These are phyloP conservation scores for Lasiosphaeria ovina DNA, from an alignment of 495 filamentous ascomycete species.

Conservation along the genomic window DNA sequence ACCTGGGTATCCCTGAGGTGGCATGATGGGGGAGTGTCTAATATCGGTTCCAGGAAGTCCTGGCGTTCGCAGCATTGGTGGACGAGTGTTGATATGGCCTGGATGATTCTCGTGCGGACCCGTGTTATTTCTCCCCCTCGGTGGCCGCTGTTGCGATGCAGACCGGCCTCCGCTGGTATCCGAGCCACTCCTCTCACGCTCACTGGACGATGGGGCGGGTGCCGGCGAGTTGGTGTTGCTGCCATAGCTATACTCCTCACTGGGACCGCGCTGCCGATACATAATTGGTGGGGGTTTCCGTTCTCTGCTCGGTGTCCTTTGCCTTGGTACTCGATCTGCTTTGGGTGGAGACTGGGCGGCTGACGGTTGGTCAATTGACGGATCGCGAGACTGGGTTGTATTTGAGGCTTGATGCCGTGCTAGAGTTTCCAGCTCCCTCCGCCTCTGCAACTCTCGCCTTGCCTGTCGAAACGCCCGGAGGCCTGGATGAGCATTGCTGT, in stretches of 20 bases:
- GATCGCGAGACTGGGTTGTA: conserved; percentile 18
- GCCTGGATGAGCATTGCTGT: conserved; percentile 38
- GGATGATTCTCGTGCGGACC: conserved; percentile 46
- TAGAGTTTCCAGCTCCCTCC: conserved; percentile 47
- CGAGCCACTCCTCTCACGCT: conserved; percentile 61
- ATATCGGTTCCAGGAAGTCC: conserved; percentile 45
- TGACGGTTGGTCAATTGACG: conserved; percentile 20
- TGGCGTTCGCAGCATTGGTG: conserved; percentile 41
- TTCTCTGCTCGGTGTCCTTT: conserved; percentile 45
- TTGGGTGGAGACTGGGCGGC: conserved; percentile 29
- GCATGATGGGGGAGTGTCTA: conserved; percentile 45
- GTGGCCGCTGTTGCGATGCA: conserved; percentile 45
- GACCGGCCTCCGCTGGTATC: conserved; percentile 54
- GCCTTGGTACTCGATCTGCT: conserved; percentile 30
- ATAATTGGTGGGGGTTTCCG: conserved; percentile 42
- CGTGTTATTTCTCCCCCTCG: conserved; percentile 38
- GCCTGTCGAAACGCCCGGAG: conserved; percentile 52
- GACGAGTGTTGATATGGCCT: conserved; percentile 27
- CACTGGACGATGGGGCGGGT: conserved; percentile 32
- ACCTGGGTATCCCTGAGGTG: conserved; percentile 46
- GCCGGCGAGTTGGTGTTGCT: conserved; percentile 24
- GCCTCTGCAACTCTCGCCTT: conserved; percentile 49
- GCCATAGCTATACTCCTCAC: conserved; percentile 33
- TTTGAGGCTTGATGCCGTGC: conserved; percentile 32
- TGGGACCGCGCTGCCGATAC: conserved; percentile 40